These are phyloP conservation scores for Leccinum disarticulatum DNA, from an alignment of 768 basidiomycete species.

Conservation along the genomic window DNA sequence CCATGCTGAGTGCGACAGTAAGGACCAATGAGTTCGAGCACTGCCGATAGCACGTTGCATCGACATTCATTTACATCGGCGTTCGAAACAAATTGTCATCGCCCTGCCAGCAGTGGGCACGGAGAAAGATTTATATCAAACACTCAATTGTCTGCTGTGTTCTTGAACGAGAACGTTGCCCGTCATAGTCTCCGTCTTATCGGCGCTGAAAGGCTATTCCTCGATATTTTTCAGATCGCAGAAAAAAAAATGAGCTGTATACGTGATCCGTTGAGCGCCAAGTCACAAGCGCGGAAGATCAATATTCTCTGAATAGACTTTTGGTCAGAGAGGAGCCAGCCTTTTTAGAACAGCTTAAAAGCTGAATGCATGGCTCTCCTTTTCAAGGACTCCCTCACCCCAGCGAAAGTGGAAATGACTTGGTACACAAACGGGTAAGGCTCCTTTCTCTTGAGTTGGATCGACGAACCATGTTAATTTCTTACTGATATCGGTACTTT, in stretches of 20 bases:
- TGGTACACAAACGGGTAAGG: slow-evolving; percentile 12
- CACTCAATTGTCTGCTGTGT: not conserved
- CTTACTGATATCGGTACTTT: slow-evolving; percentile 1
- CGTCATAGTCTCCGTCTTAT: not conserved
- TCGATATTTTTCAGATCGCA: not conserved
- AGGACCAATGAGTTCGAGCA: not conserved
- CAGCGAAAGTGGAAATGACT: slow-evolving; percentile 10
- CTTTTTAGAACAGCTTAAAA: slow-evolving; percentile 11
- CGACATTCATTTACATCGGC: not conserved
- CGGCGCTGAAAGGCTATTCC: not conserved
- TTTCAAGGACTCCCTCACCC: not conserved
- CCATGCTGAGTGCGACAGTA: not conserved
- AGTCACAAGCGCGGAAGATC: not conserved
- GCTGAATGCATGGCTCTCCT: not conserved
- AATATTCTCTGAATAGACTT: slow-evolving; percentile 9
- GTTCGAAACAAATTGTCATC: slow-evolving; percentile 2
- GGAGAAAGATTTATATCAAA: not conserved
- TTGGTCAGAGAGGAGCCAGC: slow-evolving; percentile 6
- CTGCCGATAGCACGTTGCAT: slow-evolving; percentile 5
- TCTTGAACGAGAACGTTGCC: slow-evolving; percentile 1
- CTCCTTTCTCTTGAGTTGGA: not conserved
- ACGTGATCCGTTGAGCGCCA: slow-evolving; percentile 4
- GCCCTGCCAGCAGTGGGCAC: slow-evolving; percentile 4
- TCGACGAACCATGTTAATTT: not conserved
- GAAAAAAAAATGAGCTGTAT: slow-evolving; percentile 21